phyloP scores from a whole-genome alignment of 2,329 filamentous ascomycete genomes.

The Zymoseptoria tritici region DNA sequence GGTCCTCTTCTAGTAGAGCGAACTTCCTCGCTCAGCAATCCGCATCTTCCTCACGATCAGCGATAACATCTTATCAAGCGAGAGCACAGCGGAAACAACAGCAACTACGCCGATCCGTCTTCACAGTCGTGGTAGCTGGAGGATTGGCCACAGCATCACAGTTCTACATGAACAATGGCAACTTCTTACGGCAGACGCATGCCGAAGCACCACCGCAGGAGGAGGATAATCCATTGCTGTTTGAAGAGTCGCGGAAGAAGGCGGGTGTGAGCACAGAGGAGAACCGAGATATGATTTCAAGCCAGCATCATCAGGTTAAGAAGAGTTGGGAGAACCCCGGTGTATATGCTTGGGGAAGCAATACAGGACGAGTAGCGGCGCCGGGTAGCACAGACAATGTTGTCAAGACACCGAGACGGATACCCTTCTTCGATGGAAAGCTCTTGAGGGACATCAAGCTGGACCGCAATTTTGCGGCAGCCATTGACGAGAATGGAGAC shows the following conservation, averaged over 20 bases:
- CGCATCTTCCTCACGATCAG: constrained; percentile 11
- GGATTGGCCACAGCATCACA: constrained; percentile 40
- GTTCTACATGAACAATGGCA: constrained; percentile 35
- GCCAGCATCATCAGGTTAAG: constrained; percentile 81
- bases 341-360: constrained; percentile 90
- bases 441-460: constrained; percentile 82
- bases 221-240: constrained; percentile 49
- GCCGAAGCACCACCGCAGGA: constrained; percentile 44
- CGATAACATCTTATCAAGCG: constrained; percentile 24
- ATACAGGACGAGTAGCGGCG: constrained; percentile 74
- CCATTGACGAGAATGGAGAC: constrained; percentile 80
- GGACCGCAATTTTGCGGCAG: constrained; percentile 72
- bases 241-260: constrained; percentile 58
- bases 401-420: constrained; percentile 71
- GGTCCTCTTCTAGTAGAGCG: constrained; percentile 17
- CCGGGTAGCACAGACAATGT: constrained; percentile 68
- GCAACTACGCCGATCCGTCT: constrained; percentile 39
- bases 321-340: constrained; percentile 75
- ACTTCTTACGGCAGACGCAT: constrained; percentile 36
- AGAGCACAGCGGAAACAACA: constrained; percentile 39
- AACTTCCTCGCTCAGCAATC: constrained; percentile 20
- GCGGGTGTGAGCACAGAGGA: constrained; percentile 56
- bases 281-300: constrained; percentile 67
- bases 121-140: constrained; percentile 36
- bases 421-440: constrained; percentile 76